Evolutionary conservation across 805 yeast species (phyloP).

Genomic region (Pichia gijzeniarum): DNA sequence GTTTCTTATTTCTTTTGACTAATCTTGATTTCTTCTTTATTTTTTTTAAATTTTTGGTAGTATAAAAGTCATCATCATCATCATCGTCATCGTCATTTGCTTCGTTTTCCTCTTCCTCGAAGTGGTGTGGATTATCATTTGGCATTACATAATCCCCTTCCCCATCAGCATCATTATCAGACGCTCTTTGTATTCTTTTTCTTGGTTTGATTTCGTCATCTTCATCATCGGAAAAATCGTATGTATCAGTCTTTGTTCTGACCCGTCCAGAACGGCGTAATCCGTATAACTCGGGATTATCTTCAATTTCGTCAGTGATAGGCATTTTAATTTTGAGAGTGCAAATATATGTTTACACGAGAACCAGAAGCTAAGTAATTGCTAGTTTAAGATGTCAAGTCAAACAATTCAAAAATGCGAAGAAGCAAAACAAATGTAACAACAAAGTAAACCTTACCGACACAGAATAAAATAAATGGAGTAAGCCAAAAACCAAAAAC

Average conservation of each 20-base stretch:
- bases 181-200: conserved; percentile 19
- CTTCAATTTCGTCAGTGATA: conserved; percentile 41
- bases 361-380: neutral
- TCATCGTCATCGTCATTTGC: conserved; percentile 28
- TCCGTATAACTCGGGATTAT: conserved; percentile 79
- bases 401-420: too few relatives aligned
- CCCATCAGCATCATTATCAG: conserved; percentile 17
- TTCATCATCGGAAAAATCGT: conserved; percentile 27
- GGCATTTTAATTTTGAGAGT: conserved; percentile 15
- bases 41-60: neutral
- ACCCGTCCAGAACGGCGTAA: conserved; percentile 70
- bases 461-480: too few relatives aligned
- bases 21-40: neutral
- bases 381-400: too few relatives aligned
- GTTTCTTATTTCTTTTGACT: neutral
- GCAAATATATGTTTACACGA: neutral
- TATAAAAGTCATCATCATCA: conserved; percentile 28
- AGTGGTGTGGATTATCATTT: too few relatives aligned
- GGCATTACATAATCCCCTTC: conserved; percentile 24
- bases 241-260: conserved; percentile 32
- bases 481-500: too few relatives aligned
- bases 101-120: conserved; percentile 28
- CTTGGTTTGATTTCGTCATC: conserved; percentile 21
- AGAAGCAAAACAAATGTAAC: too few relatives aligned
- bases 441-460: too few relatives aligned